These are phyloP conservation scores for Botrytis fragariae DNA, from an alignment of 2,329 filamentous ascomycete species.

Conservation along the genomic window DNA sequence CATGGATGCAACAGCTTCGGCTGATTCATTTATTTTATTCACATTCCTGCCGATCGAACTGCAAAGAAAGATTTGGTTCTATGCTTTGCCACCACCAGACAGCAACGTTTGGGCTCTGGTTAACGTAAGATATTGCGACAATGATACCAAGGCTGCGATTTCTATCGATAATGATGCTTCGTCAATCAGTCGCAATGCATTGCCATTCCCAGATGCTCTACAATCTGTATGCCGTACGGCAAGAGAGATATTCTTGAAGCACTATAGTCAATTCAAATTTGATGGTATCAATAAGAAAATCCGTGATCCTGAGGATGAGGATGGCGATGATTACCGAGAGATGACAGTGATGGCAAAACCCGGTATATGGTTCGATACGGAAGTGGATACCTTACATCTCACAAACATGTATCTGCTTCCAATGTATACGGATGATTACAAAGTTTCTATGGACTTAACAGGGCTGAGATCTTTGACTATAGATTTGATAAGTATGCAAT, in stretches of 20 bases:
- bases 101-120: not conserved
- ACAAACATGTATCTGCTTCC: not conserved
- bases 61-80: not conserved
- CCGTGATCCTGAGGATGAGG: not conserved
- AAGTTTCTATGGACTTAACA: not conserved
- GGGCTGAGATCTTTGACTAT: not conserved
- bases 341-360: not conserved
- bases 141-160: not conserved
- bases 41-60: not conserved
- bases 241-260: not conserved
- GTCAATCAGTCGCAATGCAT: not conserved
- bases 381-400: not conserved
- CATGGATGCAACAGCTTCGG: not conserved
- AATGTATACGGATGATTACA: accelerated
- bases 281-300: not conserved
- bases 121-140: accelerated
- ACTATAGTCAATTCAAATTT: not conserved
- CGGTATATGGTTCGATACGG: not conserved
- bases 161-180: not conserved
- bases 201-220: not conserved
- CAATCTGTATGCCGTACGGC: not conserved
- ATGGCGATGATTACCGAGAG: not conserved
- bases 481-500: not conserved
- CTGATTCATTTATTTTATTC: not conserved
- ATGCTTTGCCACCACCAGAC: not conserved